Percentiles rank a stretch among this genome's conserved stretches.
Conservation (phyloP, 208 protist genomes). For the Giardia duodenalis region DNA sequence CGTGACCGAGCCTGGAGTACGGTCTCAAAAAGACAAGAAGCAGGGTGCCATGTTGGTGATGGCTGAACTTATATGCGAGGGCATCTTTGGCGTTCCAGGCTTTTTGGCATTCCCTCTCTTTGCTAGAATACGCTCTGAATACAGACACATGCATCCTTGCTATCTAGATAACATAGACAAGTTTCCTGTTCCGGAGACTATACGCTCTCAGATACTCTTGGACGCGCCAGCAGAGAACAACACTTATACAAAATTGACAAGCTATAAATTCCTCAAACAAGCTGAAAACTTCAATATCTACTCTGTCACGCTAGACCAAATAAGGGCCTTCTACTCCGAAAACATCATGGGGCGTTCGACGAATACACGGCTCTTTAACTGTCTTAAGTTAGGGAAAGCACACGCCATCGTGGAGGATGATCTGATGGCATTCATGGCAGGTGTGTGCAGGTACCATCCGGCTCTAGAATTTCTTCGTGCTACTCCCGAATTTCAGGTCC, state of each 20-base stretch:
- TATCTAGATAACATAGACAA: conserved; percentile 14
- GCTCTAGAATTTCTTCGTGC: conserved; percentile 40
- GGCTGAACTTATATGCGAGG: neutral
- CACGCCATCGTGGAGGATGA: neutral
- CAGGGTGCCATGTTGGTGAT: neutral
- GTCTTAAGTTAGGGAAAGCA: neutral
- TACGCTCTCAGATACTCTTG: neutral
- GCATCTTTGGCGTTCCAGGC: neutral
- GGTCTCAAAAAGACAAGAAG: neutral
- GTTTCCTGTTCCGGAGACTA: neutral
- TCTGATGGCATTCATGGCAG: conserved; percentile 33
- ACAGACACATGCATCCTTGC: neutral
- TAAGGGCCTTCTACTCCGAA: neutral
- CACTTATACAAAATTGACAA: neutral
- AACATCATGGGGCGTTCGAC: neutral
- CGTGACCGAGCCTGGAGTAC: neutral
- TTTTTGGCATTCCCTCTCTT: neutral
- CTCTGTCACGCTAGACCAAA: conserved; percentile 2
- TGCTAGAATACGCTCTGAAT: neutral
- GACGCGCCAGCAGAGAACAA: neutral
- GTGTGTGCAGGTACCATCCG: conserved; percentile 36
- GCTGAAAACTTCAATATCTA: neutral
- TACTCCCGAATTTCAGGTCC: conserved; percentile 41
- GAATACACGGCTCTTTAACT: neutral
- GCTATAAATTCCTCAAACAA: neutral